phyloP scores from a whole-genome alignment of 768 basidiomycete genomes.

The Hygrocybe coccinea region DNA sequence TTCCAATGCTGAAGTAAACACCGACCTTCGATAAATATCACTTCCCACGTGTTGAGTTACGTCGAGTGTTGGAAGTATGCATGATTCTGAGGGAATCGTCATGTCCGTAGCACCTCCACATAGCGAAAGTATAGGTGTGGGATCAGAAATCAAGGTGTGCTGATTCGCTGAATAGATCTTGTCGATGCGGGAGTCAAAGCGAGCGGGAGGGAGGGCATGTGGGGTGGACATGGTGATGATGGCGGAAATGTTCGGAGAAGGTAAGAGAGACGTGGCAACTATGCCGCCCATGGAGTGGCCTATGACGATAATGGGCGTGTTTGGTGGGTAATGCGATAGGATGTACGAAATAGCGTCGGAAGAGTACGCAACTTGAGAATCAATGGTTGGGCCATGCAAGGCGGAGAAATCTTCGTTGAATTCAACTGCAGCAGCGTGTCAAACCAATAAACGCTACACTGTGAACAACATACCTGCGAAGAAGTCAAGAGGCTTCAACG shows the following conservation, averaged over 20 bases:
- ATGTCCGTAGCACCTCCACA: constrained; percentile 90
- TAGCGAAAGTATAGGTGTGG: constrained; percentile 74
- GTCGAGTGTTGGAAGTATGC: constrained; percentile 47
- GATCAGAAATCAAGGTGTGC: constrained; percentile 35
- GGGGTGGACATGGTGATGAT: constrained; percentile 98
- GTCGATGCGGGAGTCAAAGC: constrained; percentile 79
- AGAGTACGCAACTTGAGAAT: constrained; percentile 75
- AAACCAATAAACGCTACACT: not conserved
- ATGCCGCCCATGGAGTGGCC: constrained; percentile 99
- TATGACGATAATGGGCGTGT: constrained; percentile 67
- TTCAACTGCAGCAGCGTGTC: constrained; percentile 55
- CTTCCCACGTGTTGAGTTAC: not conserved
- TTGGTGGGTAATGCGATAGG: constrained; percentile 63
- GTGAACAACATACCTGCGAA: constrained; percentile 63
- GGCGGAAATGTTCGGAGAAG: constrained; percentile 59
- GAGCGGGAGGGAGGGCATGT: constrained; percentile 79
- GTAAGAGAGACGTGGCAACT: constrained; percentile 76
- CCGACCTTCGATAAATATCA: constrained; percentile 47
- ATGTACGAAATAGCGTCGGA: constrained; percentile 69
- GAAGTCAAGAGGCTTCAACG: constrained; percentile 67
- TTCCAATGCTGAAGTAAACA: constrained; percentile 84
- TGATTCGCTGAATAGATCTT: constrained; percentile 55
- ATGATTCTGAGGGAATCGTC: constrained; percentile 89
- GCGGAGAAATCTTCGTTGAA: constrained; percentile 98
- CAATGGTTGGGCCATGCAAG: constrained; percentile 85